Evolutionary conservation across 1,139 yeast species (phyloP).

Genomic region (Saccharomyces hybrid): DNA sequence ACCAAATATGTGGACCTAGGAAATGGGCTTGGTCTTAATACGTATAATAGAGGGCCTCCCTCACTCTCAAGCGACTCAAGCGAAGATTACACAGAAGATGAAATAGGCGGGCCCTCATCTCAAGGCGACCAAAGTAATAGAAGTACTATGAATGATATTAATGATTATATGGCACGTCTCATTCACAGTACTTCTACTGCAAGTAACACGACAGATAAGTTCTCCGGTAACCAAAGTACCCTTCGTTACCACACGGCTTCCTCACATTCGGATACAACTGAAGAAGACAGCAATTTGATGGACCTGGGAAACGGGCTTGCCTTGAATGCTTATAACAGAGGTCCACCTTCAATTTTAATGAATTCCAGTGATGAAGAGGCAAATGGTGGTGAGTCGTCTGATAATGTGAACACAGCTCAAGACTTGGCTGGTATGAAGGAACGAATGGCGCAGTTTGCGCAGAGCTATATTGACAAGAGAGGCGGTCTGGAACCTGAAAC

Average conservation of each 20-base stretch:
- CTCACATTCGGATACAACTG: conserved; percentile 1
- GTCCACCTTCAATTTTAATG: conserved; percentile 29
- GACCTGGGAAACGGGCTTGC: conserved; percentile 32
- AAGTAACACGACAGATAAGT: background rate
- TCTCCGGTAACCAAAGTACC: background rate
- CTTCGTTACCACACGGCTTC: background rate
- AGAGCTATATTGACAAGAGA: conserved; percentile 13
- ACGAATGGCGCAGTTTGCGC: conserved; percentile 26
- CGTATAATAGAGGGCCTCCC: conserved; percentile 30
- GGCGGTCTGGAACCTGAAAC: background rate
- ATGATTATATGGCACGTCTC: conserved; percentile 26
- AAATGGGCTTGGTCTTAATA: conserved; percentile 29
- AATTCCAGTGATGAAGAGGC: conserved; percentile 20
- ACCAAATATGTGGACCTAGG: conserved; percentile 27
- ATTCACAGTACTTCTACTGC: conserved; percentile 15
- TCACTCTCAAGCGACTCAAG: conserved; percentile 26
- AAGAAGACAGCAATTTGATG: conserved; percentile 14
- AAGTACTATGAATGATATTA: conserved; percentile 16
- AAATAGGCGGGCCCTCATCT: conserved; percentile 9
- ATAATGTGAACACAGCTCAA: conserved; percentile 10
- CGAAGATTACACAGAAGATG: conserved; percentile 13
- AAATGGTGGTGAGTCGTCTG: conserved; percentile 12
- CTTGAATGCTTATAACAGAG: conserved; percentile 25
- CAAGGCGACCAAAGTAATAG: conserved; percentile 7
- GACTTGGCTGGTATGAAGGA: conserved; percentile 19